Base-by-base conservation (phyloP, 2,329 filamentous ascomycete genomes). In the Blastomyces percursus region DNA sequence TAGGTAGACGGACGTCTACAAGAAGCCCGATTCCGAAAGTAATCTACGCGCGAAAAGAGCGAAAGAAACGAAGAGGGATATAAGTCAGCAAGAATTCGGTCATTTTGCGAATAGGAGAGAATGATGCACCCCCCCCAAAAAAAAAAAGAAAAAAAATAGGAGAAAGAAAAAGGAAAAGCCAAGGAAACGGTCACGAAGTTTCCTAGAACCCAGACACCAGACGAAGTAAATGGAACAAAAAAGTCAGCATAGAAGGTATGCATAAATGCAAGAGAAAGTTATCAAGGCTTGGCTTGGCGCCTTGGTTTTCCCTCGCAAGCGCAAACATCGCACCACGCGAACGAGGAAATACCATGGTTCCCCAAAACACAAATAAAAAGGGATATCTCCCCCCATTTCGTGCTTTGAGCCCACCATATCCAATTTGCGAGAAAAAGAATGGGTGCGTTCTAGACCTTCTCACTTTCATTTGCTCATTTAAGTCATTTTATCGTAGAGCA, bases 21-120 rank as follows among this genome's bases (percentile, higher is more conserved):
- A 69, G 70, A 79, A 79, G 64, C 77, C 77, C 59, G 77, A 79
- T 70, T 79, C 77, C 63, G 77, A 78, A 51, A 79, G 71, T 60
- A 79, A 72, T 75, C 76, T 78, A 77, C 74, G 72, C 62, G 56
- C 59, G 30, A 38, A 51, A 60, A 60, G 35, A 14, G 2, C 24
- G n/a, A 48, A 60, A 35, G 30, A 30, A 27, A 16, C 19, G n/a
- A 12, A 11, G 21, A 65, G 63, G 32, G 32, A 67, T 62, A 67
- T 69, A 64, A 68, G 64, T 67, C 58, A 65, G 65, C 61, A 61
- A 59, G 66, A 65, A 64, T 73, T 74, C 71, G 74, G 71, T 74
- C 68, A 69, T 51, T 35, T 56, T 66, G 57, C 55, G 61, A 54
- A 42, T 42, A 42, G 40, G 9, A 61, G 50, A 61, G 64, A 60